Percentiles rank a stretch among this genome's conserved stretches.
These are phyloP conservation scores for Ophiocytium majus DNA, from an alignment of 352 stramenopile species.

Conservation along the genomic window DNA sequence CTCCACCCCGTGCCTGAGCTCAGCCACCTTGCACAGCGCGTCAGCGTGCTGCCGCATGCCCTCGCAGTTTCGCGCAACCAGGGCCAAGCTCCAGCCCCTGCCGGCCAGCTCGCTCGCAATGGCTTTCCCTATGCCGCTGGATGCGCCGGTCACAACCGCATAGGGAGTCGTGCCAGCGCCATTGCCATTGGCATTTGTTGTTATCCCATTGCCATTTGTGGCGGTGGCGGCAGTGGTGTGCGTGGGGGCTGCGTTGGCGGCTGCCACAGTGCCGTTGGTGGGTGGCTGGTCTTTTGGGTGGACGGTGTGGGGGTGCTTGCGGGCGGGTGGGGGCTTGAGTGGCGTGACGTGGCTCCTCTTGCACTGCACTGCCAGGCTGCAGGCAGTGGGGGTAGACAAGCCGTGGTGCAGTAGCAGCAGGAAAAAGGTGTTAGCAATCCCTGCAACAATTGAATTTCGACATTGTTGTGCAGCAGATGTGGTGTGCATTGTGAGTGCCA, in stretches of 20 bases:
- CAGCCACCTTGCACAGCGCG: background rate
- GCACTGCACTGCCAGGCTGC: too few species aligned
- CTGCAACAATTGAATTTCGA: too few species aligned
- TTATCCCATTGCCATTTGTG: too few species aligned
- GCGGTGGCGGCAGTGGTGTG: too few species aligned
- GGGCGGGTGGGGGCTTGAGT: background rate
- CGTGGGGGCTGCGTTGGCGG: background rate
- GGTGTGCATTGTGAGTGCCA: too few species aligned
- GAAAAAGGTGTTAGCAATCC: too few species aligned
- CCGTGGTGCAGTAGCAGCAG: too few species aligned
- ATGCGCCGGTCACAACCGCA: background rate
- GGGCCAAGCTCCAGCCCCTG: background rate
- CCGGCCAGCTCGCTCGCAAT: background rate
- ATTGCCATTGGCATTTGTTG: too few species aligned
- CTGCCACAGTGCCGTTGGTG: background rate
- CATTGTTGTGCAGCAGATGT: too few species aligned
- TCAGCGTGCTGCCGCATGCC: background rate
- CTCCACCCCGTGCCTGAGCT: background rate
- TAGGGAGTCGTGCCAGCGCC: background rate
- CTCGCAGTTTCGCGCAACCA: background rate
- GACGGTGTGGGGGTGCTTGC: background rate
- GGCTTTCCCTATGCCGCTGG: background rate
- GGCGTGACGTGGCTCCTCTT: background rate
- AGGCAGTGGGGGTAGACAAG: too few species aligned
- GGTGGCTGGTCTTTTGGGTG: too few species aligned